Conservation (phyloP, 192 early-diverging fungal species). For the Backusella parvicylindrica region DNA sequence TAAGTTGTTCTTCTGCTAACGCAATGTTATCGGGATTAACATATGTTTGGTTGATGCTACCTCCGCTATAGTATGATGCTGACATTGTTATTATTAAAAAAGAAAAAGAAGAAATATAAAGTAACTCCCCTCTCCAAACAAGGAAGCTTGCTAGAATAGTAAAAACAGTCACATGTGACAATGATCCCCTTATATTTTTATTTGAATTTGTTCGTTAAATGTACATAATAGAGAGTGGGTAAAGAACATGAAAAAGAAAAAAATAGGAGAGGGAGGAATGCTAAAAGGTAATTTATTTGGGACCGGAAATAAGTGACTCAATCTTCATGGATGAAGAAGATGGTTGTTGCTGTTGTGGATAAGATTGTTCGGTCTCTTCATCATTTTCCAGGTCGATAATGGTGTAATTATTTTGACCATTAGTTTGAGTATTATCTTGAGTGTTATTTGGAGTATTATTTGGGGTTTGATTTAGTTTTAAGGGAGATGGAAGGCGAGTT, state of each 20-base stretch:
- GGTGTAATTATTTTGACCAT: too few relatives aligned
- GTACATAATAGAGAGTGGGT: too few relatives aligned
- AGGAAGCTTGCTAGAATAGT: neutral
- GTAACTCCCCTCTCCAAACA: neutral
- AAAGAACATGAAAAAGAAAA: too few relatives aligned
- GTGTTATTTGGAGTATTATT: too few relatives aligned
- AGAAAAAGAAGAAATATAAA: neutral
- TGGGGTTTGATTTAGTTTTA: neutral
- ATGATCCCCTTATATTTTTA: neutral
- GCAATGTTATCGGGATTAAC: conserved; percentile 56
- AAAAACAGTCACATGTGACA: neutral
- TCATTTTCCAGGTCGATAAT: neutral
- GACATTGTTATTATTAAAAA: neutral
- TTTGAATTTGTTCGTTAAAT: neutral
- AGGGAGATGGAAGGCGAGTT: neutral
- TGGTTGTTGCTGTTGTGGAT: neutral
- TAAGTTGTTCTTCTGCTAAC: conserved; percentile 73
- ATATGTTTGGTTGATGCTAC: conserved; percentile 24
- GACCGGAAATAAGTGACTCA: conserved; percentile 16
- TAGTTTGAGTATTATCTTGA: too few relatives aligned
- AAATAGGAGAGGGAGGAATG: neutral
- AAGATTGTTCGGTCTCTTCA: neutral
- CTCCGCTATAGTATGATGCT: conserved; percentile 32
- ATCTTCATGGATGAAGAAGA: conserved; percentile 26
- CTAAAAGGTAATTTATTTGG: neutral